Percentiles rank a stretch among this genome's conserved stretches.
Conservation (phyloP, 225 moss, liverwort and hornwort species). For the Asterella californica region DNA sequence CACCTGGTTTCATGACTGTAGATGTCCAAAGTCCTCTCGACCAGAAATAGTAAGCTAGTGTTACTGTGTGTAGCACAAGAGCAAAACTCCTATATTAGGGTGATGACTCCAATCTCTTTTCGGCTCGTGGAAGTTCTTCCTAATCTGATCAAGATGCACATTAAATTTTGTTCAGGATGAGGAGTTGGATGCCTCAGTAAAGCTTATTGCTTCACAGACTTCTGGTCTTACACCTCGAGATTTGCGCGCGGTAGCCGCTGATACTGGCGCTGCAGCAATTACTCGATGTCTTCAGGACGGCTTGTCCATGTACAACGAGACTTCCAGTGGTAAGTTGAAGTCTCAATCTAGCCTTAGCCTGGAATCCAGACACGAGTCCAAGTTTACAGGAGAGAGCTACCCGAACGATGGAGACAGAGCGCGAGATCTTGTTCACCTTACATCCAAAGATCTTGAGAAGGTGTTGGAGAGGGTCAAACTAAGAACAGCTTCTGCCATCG, state of each 20-base stretch:
- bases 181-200: conserved; percentile 48
- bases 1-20: neutral
- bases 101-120: neutral
- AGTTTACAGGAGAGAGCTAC: conserved; percentile 8
- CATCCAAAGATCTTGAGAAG: conserved; percentile 63
- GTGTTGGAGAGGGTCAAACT: conserved; percentile 72
- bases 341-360: neutral
- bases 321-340: neutral
- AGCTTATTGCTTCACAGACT: conserved; percentile 78
- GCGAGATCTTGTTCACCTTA: conserved; percentile 24
- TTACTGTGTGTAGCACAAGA: neutral
- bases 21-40: neutral
- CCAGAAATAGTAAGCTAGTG: neutral
- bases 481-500: conserved; percentile 94
- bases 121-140: neutral
- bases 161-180: conserved; percentile 46
- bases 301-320: conserved; percentile 28
- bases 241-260: conserved; percentile 78
- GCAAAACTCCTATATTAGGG: neutral
- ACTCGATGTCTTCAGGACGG: conserved; percentile 31
- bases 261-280: conserved; percentile 76
- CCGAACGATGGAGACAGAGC: conserved; percentile 4
- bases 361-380: neutral
- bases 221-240: conserved; percentile 87
- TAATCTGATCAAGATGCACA: neutral